Evolutionary conservation across 345 rosid species (phyloP).

Genomic region (Turnera subulata): DNA sequence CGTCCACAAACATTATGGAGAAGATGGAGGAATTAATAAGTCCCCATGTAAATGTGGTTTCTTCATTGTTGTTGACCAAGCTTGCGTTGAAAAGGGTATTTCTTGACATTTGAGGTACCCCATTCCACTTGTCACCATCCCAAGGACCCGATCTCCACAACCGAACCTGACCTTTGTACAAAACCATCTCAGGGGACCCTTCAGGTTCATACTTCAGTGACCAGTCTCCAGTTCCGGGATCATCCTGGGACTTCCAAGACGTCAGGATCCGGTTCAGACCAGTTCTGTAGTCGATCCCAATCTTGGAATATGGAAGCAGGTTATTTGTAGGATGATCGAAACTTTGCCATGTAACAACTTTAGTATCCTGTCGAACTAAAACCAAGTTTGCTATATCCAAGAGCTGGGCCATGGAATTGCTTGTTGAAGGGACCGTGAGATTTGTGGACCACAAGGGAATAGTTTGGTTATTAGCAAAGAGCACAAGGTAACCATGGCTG

Average conservation of each 20-base stretch:
- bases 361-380: neutral
- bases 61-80: neutral
- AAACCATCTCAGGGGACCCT: neutral
- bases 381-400: neutral
- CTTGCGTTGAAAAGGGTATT: neutral
- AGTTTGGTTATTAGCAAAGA: neutral
- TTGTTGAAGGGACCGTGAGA: neutral
- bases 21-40: neutral
- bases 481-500: neutral
- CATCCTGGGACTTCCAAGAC: conserved; percentile 1
- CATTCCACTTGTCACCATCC: neutral
- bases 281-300: neutral
- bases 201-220: neutral
- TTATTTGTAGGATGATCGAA: neutral
- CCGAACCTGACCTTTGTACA: neutral
- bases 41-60: neutral
- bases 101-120: neutral
- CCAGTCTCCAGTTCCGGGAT: neutral
- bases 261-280: neutral
- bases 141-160: neutral
- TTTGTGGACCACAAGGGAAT: neutral
- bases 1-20: neutral
- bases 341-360: neutral
- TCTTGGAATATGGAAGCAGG: neutral
- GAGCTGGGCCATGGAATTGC: neutral